Evolutionary conservation across 169 alveolate genomes (phyloP), one percentile per base, ranked within the genome.

Genomic region (Plasmodium relictum): DNA sequence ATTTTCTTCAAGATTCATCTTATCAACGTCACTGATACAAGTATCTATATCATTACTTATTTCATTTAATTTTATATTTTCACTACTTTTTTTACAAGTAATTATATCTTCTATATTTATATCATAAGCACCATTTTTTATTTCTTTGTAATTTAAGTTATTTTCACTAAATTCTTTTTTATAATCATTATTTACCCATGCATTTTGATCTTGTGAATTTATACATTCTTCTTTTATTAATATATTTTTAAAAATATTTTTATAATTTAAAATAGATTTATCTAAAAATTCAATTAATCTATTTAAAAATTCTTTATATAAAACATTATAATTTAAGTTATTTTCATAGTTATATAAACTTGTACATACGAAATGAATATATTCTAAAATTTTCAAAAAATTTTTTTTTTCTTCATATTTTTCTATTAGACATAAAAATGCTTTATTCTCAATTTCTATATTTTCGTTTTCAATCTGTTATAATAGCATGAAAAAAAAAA

Each of bases 321-420:
- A 1, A 16, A 66, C n/a, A 42, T 52, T 68, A 44, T n/a, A 80
- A 70, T 44, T 42, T 26, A 80, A 39, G n/a, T 66, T 48, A 18
- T 80, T 41, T 45, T 80, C 90, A 18, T 50, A 20, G 3, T 22
- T 31, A 37, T 80, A 80, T 61, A 80, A 71, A 37, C 45, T 50
- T 16, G 83, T 80, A 39, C 90, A 80, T 24, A 80, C 83, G 59
- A 65, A 70, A 59, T 80, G 90, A 9, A 80, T 18, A 71, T 52
- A 80, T 52, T 54, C 73, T 0, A 80, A n/a, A 2, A 66, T 45
- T 10, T 80, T 80, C 14, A 80, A 20, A 12, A 54, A 22, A 16
- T 80, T 80, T 70, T 58, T 65, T 42, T 52, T 18, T 14, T 65
- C 83, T 80, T 65, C 90, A 61, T 80, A 80, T 20, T 68, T 80